Percentiles rank a stretch among this genome's conserved stretches.
These are phyloP conservation scores for Wickerhamomyces sp. DNA, from an alignment of 1,139 yeast species.

Conservation along the genomic window DNA sequence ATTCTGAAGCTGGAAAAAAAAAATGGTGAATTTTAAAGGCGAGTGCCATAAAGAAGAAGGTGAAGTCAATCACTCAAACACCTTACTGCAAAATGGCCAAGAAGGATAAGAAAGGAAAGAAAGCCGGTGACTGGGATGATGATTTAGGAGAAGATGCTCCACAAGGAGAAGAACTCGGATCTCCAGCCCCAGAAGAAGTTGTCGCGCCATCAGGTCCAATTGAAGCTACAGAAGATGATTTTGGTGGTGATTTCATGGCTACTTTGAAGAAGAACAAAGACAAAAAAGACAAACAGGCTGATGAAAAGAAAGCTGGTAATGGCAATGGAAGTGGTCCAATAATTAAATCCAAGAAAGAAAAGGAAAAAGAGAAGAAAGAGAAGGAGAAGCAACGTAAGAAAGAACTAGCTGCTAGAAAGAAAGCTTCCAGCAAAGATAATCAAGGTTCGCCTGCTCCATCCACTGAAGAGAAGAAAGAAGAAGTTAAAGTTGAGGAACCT, in stretches of 20 bases:
- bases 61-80: background rate
- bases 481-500: slow-evolving; percentile 22
- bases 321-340: slow-evolving; percentile 52
- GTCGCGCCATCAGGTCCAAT: slow-evolving; percentile 19
- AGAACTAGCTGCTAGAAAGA: slow-evolving; percentile 84
- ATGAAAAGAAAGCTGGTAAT: slow-evolving; percentile 36
- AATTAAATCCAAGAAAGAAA: slow-evolving; percentile 90
- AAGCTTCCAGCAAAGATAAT: slow-evolving; percentile 52
- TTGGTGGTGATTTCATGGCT: slow-evolving; percentile 66
- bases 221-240: slow-evolving; percentile 35
- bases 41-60: slow-evolving; percentile 7
- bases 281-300: slow-evolving; percentile 62
- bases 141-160: slow-evolving; percentile 57
- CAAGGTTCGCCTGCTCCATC: slow-evolving; percentile 30
- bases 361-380: slow-evolving; percentile 96
- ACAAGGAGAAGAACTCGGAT: slow-evolving; percentile 53
- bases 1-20: slow-evolving; percentile 1
- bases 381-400: slow-evolving; percentile 92
- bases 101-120: slow-evolving; percentile 35
- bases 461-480: slow-evolving; percentile 31
- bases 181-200: slow-evolving; percentile 24
- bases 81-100: slow-evolving; percentile 19
- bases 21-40: background rate
- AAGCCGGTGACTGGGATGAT: slow-evolving; percentile 82
- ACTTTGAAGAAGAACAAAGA: slow-evolving; percentile 76